A percentile compares a stretch with the other conserved stretches of the same genome.
Conservation (phyloP, 108 stramenopile species). For the Parmales sp. region DNA sequence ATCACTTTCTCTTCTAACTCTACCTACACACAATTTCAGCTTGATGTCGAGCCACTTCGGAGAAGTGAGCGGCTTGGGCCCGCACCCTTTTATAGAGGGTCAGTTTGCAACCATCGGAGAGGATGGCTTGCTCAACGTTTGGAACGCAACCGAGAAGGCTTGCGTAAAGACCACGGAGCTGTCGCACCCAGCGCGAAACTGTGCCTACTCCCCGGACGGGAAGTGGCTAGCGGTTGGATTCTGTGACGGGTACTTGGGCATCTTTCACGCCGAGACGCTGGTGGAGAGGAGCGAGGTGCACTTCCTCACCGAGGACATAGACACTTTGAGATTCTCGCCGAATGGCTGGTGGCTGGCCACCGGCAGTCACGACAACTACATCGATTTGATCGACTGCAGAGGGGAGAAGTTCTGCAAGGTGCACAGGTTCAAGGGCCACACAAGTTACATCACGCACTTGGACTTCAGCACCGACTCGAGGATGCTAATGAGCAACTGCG, state of each 20-base stretch:
- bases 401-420: neutral
- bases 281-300: slow-evolving; percentile 2
- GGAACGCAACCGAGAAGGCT: neutral
- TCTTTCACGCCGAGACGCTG: neutral
- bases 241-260: slow-evolving; percentile 7
- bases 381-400: slow-evolving; percentile 15
- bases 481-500: slow-evolving; percentile 10
- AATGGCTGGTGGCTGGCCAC: slow-evolving; percentile 13
- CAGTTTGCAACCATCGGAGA: slow-evolving; percentile 3
- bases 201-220: neutral
- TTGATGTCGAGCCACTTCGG: slow-evolving; percentile 9
- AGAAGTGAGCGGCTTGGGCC: neutral
- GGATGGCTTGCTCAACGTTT: slow-evolving; percentile 3
- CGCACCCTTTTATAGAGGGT: neutral
- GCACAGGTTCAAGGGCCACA: slow-evolving; percentile 16
- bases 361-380: slow-evolving; percentile 19
- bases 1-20: no score
- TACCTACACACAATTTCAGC: no score
- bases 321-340: neutral
- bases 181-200: neutral
- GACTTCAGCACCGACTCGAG: slow-evolving; percentile 5
- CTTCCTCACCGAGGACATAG: neutral
- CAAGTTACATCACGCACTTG: slow-evolving; percentile 8
- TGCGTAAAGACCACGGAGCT: neutral
- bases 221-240: neutral